Evolutionary conservation across 805 yeast species (phyloP), one percentile per base, ranked within the genome.

Genomic region (Saccharomyces paradoxus): DNA sequence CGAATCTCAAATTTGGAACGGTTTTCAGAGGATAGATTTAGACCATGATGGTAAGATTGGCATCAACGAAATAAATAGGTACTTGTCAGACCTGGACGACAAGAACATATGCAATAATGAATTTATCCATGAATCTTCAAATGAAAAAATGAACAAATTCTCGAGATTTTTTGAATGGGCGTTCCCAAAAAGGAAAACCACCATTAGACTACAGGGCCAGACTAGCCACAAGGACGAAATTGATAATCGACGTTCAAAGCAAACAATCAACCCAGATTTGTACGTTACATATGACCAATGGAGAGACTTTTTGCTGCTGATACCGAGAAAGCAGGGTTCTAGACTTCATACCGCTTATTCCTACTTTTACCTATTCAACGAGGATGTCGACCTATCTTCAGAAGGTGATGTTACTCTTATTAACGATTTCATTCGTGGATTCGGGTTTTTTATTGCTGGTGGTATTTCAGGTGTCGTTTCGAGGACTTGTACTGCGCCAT

Each of bases 401-500:
- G 98, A 92, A 63, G 97, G 97, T 68, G 98, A 92, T 71, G 89
- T 91, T 57, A 85, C 95, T 0, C 77, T 92, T 41, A 84, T 86
- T 47, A 83, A 82, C 66, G 96, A 89, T 58, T 79, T 87, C 52
- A 71, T 87, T 50, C 83, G 86, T 65, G 96, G 97, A 31, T 78
- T 89, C 57, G 97, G 97, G 0, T 94, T 82, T 70, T 94, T 94
- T 65, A 72, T 91, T 32, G 96, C 97, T 1, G 99, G 99, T 44
- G 99, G 99, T 0, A 70, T 91, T 22, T 87, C 97, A 1, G 99
- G 99, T 1, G 99, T 92, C 1, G 86, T 94, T 3, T 89, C 97
- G 13, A 82, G 99, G 72, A 90, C 98, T 0, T 86, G 94, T 63
- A 94, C 99, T 0, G 99, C 98, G 0, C 99, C 99, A 10, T 88